Evolutionary conservation across 306 rosid species (phyloP).

Genomic region (Bauhinia variegata): DNA sequence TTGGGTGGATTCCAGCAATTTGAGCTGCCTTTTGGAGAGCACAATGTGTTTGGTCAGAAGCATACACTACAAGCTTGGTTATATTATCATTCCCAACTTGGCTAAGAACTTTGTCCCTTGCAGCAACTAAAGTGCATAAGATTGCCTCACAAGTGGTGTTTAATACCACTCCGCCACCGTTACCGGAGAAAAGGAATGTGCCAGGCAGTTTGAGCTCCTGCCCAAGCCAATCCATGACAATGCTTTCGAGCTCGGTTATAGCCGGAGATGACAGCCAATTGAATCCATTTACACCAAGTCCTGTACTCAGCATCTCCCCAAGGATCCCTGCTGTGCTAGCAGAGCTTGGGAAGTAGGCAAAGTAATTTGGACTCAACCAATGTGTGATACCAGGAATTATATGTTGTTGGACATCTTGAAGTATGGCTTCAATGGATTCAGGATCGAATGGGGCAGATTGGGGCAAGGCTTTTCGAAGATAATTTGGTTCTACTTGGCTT

Average conservation of each 20-base stretch:
- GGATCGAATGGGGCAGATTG: slow-evolving; percentile 46
- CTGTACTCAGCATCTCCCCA: slow-evolving; percentile 45
- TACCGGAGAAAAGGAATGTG: slow-evolving; percentile 41
- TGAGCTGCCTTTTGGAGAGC: slow-evolving; percentile 14
- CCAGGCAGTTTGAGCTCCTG: slow-evolving; percentile 46
- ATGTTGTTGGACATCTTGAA: slow-evolving; percentile 30
- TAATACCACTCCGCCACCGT: slow-evolving; percentile 46
- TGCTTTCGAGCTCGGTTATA: slow-evolving; percentile 48
- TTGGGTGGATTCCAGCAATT: slow-evolving; percentile 28
- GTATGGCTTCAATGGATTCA: slow-evolving; percentile 14
- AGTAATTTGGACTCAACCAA: slow-evolving; percentile 46
- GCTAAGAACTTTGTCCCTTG: slow-evolving; percentile 38
- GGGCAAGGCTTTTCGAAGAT: slow-evolving; percentile 46
- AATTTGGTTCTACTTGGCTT: slow-evolving; percentile 55
- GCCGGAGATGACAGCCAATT: slow-evolving; percentile 57
- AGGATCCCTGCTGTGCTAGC: slow-evolving; percentile 39
- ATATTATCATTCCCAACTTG: slow-evolving; percentile 30
- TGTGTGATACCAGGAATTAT: slow-evolving; percentile 52
- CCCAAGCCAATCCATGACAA: slow-evolving; percentile 56
- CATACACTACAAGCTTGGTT: slow-evolving; percentile 41
- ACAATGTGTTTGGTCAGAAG: slow-evolving; percentile 52
- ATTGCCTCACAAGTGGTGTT: slow-evolving; percentile 55
- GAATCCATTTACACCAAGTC: slow-evolving; percentile 45
- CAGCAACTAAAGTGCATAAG: slow-evolving; percentile 43
- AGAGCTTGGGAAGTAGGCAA: slow-evolving; percentile 33